Conservation (phyloP, 177 flowering plant species). For the Telopea speciosissima region DNA sequence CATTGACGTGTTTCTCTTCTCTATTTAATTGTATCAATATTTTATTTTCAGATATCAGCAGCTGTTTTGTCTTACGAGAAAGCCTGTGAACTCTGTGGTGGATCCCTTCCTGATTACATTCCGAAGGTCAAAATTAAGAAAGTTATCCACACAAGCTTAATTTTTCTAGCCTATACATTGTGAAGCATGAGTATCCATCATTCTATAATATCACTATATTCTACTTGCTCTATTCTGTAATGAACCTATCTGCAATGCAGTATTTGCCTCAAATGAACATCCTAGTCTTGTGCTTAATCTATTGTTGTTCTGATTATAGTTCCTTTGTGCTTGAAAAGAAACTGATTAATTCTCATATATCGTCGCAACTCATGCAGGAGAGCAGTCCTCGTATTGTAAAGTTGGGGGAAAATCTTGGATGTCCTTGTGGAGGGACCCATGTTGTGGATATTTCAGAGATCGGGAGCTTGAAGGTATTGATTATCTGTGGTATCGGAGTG, state of each 20-base stretch:
- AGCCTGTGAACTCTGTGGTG: slow-evolving; percentile 70
- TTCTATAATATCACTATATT: not conserved
- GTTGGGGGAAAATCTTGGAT: slow-evolving; percentile 63
- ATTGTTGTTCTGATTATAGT: not conserved
- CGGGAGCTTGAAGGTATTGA: slow-evolving; percentile 48
- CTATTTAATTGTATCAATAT: not conserved
- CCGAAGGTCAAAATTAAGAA: slow-evolving; percentile 44
- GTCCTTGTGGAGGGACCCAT: slow-evolving; percentile 96
- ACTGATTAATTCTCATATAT: not conserved
- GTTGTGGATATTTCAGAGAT: slow-evolving; percentile 75
- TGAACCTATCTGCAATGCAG: too few species aligned
- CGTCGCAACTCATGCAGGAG: slow-evolving; percentile 36
- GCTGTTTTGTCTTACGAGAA: slow-evolving; percentile 50
- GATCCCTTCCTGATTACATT: slow-evolving; percentile 78
- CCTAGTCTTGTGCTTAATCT: not conserved
- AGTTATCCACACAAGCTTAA: not conserved
- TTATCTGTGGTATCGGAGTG: not conserved
- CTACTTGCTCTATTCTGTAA: too few species aligned
- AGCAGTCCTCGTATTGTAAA: slow-evolving; percentile 71
- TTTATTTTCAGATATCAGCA: slow-evolving; percentile 47
- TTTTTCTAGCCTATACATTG: not conserved
- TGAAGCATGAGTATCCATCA: not conserved
- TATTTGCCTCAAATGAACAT: not conserved
- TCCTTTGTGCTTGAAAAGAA: not conserved
- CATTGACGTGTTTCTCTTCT: not conserved